Percentiles rank a stretch among this genome's conserved stretches.
phyloP scores from a whole-genome alignment of 306 rosid species.

The Castanea mollissima region DNA sequence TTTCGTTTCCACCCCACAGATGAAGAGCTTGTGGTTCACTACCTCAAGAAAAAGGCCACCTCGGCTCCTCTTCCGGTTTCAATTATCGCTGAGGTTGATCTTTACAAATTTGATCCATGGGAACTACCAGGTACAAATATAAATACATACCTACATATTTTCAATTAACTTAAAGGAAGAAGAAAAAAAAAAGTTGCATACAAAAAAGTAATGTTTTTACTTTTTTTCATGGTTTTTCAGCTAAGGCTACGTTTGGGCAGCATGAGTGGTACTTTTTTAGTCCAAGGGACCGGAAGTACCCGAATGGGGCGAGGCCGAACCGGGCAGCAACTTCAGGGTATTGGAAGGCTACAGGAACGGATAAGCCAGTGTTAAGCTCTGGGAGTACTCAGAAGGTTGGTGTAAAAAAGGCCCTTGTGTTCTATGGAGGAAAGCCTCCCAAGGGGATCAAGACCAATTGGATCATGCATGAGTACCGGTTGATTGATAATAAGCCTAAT shows the following conservation, averaged over 20 bases:
- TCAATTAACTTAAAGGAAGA: neutral
- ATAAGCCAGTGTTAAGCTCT: slow-evolving; percentile 73
- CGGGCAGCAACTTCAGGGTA: slow-evolving; percentile 93
- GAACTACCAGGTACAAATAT: slow-evolving; percentile 72
- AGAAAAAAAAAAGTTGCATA: neutral
- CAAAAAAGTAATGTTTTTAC: neutral
- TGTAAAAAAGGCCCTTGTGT: slow-evolving; percentile 89
- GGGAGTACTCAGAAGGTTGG: slow-evolving; percentile 73
- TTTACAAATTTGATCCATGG: slow-evolving; percentile 97
- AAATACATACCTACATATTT: neutral
- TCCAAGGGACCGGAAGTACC: slow-evolving; percentile 93
- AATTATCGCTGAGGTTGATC: slow-evolving; percentile 88
- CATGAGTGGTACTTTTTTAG: slow-evolving; percentile 96
- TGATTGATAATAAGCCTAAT: slow-evolving; percentile 61
- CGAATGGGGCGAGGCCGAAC: slow-evolving; percentile 93
- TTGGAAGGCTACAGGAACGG: slow-evolving; percentile 98
- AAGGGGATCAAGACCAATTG: slow-evolving; percentile 90
- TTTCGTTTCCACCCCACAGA: slow-evolving; percentile 98
- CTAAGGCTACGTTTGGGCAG: slow-evolving; percentile 93
- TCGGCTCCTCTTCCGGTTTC: slow-evolving; percentile 73
- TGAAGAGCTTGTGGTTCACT: slow-evolving; percentile 92
- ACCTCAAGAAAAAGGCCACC: slow-evolving; percentile 71
- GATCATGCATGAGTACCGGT: slow-evolving; percentile 96
- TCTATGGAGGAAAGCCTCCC: slow-evolving; percentile 92
- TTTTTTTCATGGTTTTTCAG: slow-evolving; percentile 29